Percentiles rank a stretch among this genome's conserved stretches.
Conservation (phyloP, 2,329 filamentous ascomycete species). For the Coniochaeta sp. region DNA sequence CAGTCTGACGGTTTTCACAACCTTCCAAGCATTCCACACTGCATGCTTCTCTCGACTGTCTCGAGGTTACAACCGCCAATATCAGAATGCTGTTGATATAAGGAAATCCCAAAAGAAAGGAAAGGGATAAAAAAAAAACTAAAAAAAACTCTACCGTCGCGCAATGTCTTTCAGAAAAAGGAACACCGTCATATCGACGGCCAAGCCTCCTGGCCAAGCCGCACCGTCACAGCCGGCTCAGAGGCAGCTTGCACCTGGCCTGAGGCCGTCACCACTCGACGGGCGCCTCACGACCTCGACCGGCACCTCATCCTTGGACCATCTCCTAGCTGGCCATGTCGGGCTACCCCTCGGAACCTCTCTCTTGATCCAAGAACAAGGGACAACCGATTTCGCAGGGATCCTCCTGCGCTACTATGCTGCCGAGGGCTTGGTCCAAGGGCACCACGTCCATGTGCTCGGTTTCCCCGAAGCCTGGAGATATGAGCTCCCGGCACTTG, state of each 20-base stretch:
- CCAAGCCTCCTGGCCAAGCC: constrained; percentile 21
- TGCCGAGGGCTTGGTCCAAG: constrained; percentile 86
- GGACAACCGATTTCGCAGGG: constrained; percentile 90
- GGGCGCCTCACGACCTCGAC: constrained; percentile 87
- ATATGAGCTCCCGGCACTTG: constrained; percentile 72
- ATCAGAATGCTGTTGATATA: not conserved
- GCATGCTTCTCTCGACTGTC: not conserved
- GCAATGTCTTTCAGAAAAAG: constrained; percentile 53
- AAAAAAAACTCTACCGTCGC: no score
- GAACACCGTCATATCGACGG: constrained; percentile 42
- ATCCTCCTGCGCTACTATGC: constrained; percentile 82
- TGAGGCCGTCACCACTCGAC: constrained; percentile 82
- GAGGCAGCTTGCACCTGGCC: constrained; percentile 33
- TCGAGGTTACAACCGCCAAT: not conserved
- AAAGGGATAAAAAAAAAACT: no score
- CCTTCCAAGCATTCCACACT: not conserved
- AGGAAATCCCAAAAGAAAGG: no score
- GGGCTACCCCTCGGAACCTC: constrained; percentile 78
- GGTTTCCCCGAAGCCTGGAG: constrained; percentile 76
- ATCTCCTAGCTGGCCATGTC: constrained; percentile 76
- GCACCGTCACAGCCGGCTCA: constrained; percentile 24
- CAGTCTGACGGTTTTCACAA: not conserved
- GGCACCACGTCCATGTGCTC: constrained; percentile 80
- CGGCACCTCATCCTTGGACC: constrained; percentile 78
- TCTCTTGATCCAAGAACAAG: constrained; percentile 76